A percentile compares a stretch with the other conserved stretches of the same genome.
These are phyloP conservation scores for Penicillium sclerotiorum DNA, from an alignment of 2,329 filamentous ascomycete genomes.

Conservation along the genomic window DNA sequence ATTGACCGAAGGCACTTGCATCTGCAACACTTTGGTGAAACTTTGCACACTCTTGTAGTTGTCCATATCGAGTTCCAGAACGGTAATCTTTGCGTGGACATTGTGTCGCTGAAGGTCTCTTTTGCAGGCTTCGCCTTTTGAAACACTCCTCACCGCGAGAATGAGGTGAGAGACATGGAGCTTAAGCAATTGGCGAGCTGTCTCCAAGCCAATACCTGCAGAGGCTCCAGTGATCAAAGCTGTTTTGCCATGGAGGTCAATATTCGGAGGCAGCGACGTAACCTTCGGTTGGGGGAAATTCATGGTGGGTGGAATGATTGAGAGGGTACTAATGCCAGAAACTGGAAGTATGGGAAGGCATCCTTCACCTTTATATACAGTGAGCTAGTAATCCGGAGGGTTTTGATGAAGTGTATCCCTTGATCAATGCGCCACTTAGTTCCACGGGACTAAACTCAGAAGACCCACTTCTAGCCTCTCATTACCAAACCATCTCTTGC, in stretches of 20 bases:
- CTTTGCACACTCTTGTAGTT: conserved; percentile 20
- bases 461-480: no score
- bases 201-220: conserved; percentile 29
- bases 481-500: no score
- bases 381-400: no score
- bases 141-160: conserved; percentile 27
- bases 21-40: conserved; percentile 23
- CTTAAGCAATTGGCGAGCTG: conserved; percentile 24
- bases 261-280: conserved; percentile 8
- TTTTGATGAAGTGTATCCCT: no score
- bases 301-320: no score
- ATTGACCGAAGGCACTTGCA: conserved; percentile 2
- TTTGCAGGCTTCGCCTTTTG: conserved; percentile 21
- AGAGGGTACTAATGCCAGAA: no score
- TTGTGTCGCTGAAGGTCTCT: conserved; percentile 1
- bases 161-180: conserved; percentile 24
- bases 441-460: no score
- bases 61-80: conserved; percentile 25
- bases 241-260: conserved; percentile 25
- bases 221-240: conserved; percentile 31
- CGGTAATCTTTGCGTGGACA: conserved; percentile 11
- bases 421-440: no score
- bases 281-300: conserved; percentile 7
- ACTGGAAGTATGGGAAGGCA: no score
- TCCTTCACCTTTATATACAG: no score